A percentile compares a stretch with the other conserved stretches of the same genome.
Evolutionary conservation across 768 basidiomycete species (phyloP).

Genomic region (Lactifluus rugatus): DNA sequence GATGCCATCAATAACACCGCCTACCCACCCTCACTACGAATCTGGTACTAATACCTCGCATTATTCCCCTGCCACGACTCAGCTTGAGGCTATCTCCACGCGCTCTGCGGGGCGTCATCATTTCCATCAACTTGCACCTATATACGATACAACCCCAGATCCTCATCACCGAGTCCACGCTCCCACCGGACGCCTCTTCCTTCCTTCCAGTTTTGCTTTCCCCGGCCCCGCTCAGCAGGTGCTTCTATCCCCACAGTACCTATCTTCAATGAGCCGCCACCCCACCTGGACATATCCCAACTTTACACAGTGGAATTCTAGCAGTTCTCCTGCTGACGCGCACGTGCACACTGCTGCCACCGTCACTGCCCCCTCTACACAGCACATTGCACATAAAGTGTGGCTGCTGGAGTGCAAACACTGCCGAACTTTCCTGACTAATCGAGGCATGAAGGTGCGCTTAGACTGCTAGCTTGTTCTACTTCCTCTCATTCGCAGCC

Average conservation of each 20-base stretch:
- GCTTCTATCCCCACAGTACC: neutral
- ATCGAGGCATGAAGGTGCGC: slow-evolving; percentile 74
- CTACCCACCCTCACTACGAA: neutral
- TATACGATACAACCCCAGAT: slow-evolving; percentile 1
- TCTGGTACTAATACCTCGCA: neutral
- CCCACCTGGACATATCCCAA: slow-evolving; percentile 2
- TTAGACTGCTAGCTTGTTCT: neutral
- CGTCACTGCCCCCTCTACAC: slow-evolving; percentile 31
- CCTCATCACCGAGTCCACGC: neutral
- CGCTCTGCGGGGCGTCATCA: neutral
- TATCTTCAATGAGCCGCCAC: slow-evolving; percentile 2
- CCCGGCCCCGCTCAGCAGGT: neutral
- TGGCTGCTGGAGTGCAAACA: slow-evolving; percentile 73
- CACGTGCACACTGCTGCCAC: neutral
- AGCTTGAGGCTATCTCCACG: neutral
- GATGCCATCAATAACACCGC: slow-evolving; percentile 15
- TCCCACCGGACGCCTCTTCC: neutral
- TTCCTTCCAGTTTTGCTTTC: neutral
- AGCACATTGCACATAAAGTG: slow-evolving; percentile 56
- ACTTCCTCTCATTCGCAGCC: neutral
- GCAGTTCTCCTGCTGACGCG: neutral
- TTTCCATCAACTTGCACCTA: slow-evolving; percentile 12
- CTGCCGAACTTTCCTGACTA: slow-evolving; percentile 67
- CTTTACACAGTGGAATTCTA: slow-evolving; percentile 9
- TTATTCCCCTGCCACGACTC: neutral